Evolutionary conservation across 768 basidiomycete genomes (phyloP).

Genomic region (Suillus subluteus): DNA sequence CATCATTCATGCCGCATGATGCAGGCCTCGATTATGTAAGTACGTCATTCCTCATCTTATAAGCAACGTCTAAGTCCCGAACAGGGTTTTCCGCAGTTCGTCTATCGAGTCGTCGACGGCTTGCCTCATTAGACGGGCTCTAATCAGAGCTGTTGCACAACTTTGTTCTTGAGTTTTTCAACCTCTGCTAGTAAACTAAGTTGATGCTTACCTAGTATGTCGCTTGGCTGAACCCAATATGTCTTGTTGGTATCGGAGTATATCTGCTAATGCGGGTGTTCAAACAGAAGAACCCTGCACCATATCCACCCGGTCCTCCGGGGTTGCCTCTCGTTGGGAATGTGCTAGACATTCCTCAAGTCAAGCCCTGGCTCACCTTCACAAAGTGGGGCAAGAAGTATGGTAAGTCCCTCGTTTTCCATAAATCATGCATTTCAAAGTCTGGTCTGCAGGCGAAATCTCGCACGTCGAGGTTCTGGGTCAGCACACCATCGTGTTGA

Average conservation of each 20-base stretch:
- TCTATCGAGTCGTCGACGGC: no score
- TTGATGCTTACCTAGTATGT: slow-evolving; percentile 25
- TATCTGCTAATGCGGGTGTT: slow-evolving; percentile 30
- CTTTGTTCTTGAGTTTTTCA: no score
- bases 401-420: slow-evolving; percentile 30
- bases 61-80: no score
- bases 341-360: slow-evolving; percentile 50
- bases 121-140: no score
- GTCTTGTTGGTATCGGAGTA: slow-evolving; percentile 31
- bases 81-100: no score
- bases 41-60: no score
- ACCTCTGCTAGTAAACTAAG: not conserved
- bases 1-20: no score
- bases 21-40: no score
- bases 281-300: slow-evolving; percentile 18
- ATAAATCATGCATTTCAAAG: not conserved
- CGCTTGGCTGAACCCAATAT: slow-evolving; percentile 25
- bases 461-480: slow-evolving; percentile 62
- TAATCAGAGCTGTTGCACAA: no score
- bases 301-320: slow-evolving; percentile 50
- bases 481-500: slow-evolving; percentile 59
- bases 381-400: slow-evolving; percentile 48
- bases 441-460: slow-evolving; percentile 53
- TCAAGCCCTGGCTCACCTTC: slow-evolving; percentile 49
- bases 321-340: slow-evolving; percentile 49